Evolutionary conservation across 192 early-diverging fungal species (phyloP).

Genomic region (Coemansia sp.): DNA sequence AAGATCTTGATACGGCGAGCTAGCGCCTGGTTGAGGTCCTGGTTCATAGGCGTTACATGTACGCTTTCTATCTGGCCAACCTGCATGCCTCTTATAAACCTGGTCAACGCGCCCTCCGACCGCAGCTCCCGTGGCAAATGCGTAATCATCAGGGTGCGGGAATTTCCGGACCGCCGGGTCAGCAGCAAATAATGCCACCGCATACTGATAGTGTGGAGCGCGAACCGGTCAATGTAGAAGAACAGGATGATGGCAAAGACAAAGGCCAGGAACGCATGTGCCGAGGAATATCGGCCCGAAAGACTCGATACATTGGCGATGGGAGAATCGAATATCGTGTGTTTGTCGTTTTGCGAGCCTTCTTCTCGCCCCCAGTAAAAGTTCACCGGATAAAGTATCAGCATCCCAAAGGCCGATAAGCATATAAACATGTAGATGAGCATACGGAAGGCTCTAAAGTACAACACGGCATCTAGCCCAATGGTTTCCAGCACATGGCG

Average conservation of each 20-base stretch:
- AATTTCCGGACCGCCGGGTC: slow-evolving; percentile 40
- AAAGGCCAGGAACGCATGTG: slow-evolving; percentile 43
- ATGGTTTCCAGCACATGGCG: slow-evolving; percentile 52
- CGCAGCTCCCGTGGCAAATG: slow-evolving; percentile 64
- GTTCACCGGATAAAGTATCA: slow-evolving; percentile 45
- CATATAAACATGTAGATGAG: slow-evolving; percentile 49
- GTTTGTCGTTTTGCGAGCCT: slow-evolving; percentile 1
- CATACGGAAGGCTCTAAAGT: slow-evolving; percentile 48
- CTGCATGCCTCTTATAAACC: slow-evolving; percentile 61
- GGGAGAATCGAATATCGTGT: slow-evolving; percentile 50
- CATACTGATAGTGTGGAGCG: slow-evolving; percentile 48
- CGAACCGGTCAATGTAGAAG: slow-evolving; percentile 52
- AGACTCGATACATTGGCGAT: slow-evolving; percentile 25
- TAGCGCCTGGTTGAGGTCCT: slow-evolving; percentile 56
- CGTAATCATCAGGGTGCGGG: slow-evolving; percentile 69
- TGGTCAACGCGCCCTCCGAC: slow-evolving; percentile 49
- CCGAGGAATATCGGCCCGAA: slow-evolving; percentile 24
- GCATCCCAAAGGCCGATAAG: slow-evolving; percentile 40
- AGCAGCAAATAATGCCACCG: slow-evolving; percentile 55
- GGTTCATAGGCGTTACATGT: slow-evolving; percentile 57
- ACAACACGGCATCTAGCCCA: slow-evolving; percentile 50
- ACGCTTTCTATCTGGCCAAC: slow-evolving; percentile 64
- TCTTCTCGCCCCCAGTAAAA: slow-evolving; percentile 36
- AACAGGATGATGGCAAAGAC: slow-evolving; percentile 43
- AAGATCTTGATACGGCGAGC: slow-evolving; percentile 43